Base-by-base conservation (phyloP, 495 filamentous ascomycete genomes). In the Penicillium bialowiezense region DNA sequence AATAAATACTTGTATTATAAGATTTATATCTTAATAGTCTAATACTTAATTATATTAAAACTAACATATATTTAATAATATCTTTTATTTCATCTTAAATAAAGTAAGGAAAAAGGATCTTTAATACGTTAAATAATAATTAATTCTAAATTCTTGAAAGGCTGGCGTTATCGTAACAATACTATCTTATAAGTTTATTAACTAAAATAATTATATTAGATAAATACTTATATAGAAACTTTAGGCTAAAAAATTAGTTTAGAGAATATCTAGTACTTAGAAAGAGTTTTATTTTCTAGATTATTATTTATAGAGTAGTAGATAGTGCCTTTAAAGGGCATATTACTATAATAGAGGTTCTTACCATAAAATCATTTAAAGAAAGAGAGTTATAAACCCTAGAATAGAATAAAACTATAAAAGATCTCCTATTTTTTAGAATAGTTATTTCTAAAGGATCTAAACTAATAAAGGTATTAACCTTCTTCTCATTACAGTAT, bases 281-380 rank as follows among this genome's bases (percentile, higher is more conserved):
- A 7, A 50, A 42, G n/a, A n/a, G n/a, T n/a, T n/a, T n/a, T n/a
- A n/a, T n/a, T n/a, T n/a, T n/a, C n/a, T n/a, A n/a, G n/a, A n/a
- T 1, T 59, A 38, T 21, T 62, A 59, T 53, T 36, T 56, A 50
- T 47, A 34, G 62, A 1, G 31, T 65, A 1, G 51, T 55, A 12
- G 53, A 65, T 37, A 29, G 53, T 34, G 62, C 54, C 10, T 65
- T 62, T 23, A 65, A 60, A 29, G 62, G 56, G 3, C 50, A 52
- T 24, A 41, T 19, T 7, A 51, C 48, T 0, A 37, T 59, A 1
- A 44, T 28, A 32, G 50, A 64, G 5, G 39, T 64, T 39, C 52
- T 64, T 5, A 20, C 20, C 8, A 23, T 44, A 19, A 53, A 40
- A 33, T 55, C 52, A 7, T 52, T 48, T 12, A 46, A 50, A 24